Conservation (phyloP, 495 filamentous ascomycete genomes). For the Paragyromitra xinjiangensis region DNA sequence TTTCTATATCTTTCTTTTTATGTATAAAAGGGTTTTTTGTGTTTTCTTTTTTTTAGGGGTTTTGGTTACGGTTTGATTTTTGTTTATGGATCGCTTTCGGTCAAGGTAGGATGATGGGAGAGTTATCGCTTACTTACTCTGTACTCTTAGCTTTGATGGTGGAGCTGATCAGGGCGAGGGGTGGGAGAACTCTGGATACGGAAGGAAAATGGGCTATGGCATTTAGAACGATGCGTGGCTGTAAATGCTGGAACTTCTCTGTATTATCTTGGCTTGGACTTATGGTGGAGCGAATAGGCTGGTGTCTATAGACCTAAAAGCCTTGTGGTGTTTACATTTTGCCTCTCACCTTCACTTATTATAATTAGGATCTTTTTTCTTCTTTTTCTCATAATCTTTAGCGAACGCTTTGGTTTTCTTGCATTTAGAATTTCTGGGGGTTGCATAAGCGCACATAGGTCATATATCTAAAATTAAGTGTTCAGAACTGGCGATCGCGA, state of each 20-base stretch:
- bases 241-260: conserved; percentile 36
- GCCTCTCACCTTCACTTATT: conserved; percentile 11
- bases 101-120: not conserved
- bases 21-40: conserved; percentile 49
- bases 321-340: not conserved
- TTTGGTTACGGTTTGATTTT: conserved; percentile 11
- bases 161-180: conserved; percentile 6
- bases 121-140: not conserved
- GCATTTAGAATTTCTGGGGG: not conserved
- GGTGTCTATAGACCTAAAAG: conserved; percentile 26
- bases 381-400: not conserved
- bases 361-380: conserved; percentile 5
- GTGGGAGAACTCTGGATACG: not conserved
- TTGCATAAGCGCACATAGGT: not conserved
- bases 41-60: conserved; percentile 29
- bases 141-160: conserved; percentile 39
- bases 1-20: conserved; percentile 26
- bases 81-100: not conserved
- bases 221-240: conserved; percentile 26
- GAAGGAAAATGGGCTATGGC: conserved; percentile 11
- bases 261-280: conserved; percentile 32
- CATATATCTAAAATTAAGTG: not conserved
- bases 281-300: conserved; percentile 1
- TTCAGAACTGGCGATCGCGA: not conserved
- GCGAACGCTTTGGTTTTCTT: not conserved